phyloP scores from a whole-genome alignment of 2,329 filamentous ascomycete genomes.

The Scedosporium apiospermum region DNA sequence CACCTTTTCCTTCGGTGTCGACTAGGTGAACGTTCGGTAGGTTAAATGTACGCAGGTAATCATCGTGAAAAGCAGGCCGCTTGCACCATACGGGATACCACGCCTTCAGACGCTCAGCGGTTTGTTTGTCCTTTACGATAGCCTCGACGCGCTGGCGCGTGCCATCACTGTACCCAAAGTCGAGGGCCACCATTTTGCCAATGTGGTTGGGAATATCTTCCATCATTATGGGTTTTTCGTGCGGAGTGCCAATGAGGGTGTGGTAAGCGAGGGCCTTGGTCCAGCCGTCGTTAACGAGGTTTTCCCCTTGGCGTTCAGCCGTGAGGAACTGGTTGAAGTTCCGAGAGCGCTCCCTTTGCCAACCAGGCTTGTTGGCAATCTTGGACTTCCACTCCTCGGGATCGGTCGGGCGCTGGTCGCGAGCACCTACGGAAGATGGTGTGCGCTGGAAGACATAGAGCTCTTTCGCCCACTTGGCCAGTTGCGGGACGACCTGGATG shows the following conservation, averaged over 20 bases:
- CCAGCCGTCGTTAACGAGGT: conserved; percentile 43
- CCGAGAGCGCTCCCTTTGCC: conserved; percentile 22
- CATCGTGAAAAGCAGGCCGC: conserved; percentile 51
- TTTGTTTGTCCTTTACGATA: conserved; percentile 38
- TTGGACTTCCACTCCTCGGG: conserved; percentile 28
- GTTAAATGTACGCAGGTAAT: conserved; percentile 51
- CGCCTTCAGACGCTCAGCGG: conserved; percentile 42
- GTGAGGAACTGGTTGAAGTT: conserved; percentile 5
- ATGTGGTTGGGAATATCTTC: conserved; percentile 14
- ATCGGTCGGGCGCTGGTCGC: conserved; percentile 30
- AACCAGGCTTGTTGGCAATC: conserved; percentile 27
- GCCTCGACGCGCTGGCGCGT: conserved; percentile 35
- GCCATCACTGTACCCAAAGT: conserved; percentile 29
- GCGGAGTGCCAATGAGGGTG: conserved; percentile 21
- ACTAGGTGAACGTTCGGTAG: conserved; percentile 45
- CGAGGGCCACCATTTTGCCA: conserved; percentile 19
- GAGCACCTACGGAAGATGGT: conserved; percentile 30
- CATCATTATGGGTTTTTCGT: conserved; percentile 11
- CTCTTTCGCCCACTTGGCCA: conserved; percentile 37
- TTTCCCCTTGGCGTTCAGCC: conserved; percentile 13
- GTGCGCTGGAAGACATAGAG: conserved; percentile 50
- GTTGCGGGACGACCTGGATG: conserved; percentile 32
- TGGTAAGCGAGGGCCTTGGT: conserved; percentile 27
- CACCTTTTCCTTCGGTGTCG: conserved; percentile 48
- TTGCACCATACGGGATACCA: conserved; percentile 57